Conservation (phyloP, 2,329 filamentous ascomycete species). For the Aspergillus tamarii region DNA sequence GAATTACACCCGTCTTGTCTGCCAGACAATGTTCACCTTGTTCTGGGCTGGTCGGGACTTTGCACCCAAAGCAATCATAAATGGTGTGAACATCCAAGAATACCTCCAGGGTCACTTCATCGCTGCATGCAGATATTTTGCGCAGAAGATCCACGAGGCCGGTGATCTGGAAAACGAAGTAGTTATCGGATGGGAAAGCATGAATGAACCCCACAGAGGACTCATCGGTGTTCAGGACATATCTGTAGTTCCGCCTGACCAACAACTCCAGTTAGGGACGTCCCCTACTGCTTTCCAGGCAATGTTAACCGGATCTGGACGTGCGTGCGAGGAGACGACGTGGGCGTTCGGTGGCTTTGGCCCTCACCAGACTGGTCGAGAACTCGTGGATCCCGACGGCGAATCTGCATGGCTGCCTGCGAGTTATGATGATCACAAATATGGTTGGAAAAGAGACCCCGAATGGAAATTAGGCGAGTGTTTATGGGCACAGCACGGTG, state of each 20-base stretch:
- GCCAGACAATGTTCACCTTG: constrained; percentile 88
- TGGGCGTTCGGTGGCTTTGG: constrained; percentile 95
- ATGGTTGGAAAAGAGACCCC: constrained; percentile 86
- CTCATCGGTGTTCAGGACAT: constrained; percentile 83
- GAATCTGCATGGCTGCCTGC: constrained; percentile 79
- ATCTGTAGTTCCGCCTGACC: constrained; percentile 77
- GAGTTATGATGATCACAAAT: constrained; percentile 83
- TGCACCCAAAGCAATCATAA: constrained; percentile 92
- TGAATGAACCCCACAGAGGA: constrained; percentile 93
- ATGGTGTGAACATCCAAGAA: constrained; percentile 95
- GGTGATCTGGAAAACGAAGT: constrained; percentile 84
- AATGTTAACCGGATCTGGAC: constrained; percentile 86
- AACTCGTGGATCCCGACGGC: constrained; percentile 84
- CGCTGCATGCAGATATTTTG: constrained; percentile 76
- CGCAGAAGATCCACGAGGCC: constrained; percentile 82
- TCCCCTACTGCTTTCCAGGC: constrained; percentile 94
- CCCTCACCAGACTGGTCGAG: constrained; percentile 83
- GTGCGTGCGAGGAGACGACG: constrained; percentile 84
- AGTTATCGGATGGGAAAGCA: constrained; percentile 91
- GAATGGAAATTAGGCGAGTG: constrained; percentile 94
- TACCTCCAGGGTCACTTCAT: constrained; percentile 89
- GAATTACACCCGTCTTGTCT: constrained; percentile 86
- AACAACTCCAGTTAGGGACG: constrained; percentile 89
- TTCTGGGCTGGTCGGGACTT: constrained; percentile 92
- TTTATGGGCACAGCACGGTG: constrained; percentile 93